These are phyloP conservation scores for Heterobasidion parviporum DNA, from an alignment of 1,284 basidiomycete species.

Conservation along the genomic window DNA sequence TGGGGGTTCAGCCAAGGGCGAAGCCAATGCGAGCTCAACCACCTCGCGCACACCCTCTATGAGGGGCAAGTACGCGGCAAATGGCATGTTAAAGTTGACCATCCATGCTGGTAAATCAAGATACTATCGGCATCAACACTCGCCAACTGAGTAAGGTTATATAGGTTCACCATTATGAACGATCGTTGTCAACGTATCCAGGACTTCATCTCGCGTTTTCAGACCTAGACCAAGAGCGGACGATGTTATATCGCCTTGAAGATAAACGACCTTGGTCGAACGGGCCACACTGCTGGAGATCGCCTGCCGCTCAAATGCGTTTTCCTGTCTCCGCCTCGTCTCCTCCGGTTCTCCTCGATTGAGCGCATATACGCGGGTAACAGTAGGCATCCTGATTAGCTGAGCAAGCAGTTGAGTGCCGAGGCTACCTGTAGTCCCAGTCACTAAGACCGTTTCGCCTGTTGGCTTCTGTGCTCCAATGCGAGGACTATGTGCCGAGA, in stretches of 20 bases:
- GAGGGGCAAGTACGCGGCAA: not conserved
- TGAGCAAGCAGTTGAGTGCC: conserved; percentile 9
- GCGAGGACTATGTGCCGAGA: not conserved
- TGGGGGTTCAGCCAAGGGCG: not conserved
- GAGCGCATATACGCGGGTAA: conserved; percentile 17
- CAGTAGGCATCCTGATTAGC: conserved; percentile 3
- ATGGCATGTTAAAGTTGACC: not conserved
- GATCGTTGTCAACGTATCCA: not conserved
- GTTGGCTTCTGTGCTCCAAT: not conserved
- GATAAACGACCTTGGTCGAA: not conserved
- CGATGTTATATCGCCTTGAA: not conserved
- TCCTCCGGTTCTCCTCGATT: conserved; percentile 8
- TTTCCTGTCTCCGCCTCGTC: not conserved
- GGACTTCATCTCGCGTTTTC: not conserved
- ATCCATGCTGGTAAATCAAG: not conserved
- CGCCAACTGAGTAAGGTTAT: not conserved
- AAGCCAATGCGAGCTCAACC: not conserved
- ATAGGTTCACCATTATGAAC: not conserved
- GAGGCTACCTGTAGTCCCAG: conserved; percentile 9
- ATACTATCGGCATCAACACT: not conserved
- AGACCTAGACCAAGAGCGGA: not conserved
- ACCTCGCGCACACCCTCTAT: not conserved
- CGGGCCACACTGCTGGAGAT: not conserved
- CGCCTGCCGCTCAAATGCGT: not conserved
- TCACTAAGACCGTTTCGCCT: conserved; percentile 3